These are phyloP conservation scores for Melanomma pulvis-pyrius DNA, from an alignment of 495 filamentous ascomycete species.

Conservation along the genomic window DNA sequence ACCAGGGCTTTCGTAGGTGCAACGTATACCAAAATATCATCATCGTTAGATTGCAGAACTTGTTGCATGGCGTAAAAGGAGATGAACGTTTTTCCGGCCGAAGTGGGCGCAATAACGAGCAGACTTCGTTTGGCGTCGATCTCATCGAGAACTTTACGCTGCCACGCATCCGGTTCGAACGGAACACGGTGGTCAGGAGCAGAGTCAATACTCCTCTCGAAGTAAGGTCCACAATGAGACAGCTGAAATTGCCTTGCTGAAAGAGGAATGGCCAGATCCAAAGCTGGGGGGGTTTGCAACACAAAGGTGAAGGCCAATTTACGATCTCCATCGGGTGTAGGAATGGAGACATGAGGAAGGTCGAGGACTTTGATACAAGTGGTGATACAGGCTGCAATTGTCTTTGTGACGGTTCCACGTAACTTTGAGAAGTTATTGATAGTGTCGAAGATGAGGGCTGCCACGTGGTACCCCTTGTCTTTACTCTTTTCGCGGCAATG, in stretches of 20 bases:
- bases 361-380: constrained; percentile 39
- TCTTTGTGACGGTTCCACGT: constrained; percentile 42
- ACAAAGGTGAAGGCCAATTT: constrained; percentile 48
- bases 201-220: constrained; percentile 73
- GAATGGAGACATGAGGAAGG: constrained; percentile 39
- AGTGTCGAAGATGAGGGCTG: constrained; percentile 41
- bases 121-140: constrained; percentile 69
- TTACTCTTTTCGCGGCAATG: constrained; percentile 35
- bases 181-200: constrained; percentile 64
- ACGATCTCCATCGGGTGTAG: constrained; percentile 33
- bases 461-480: constrained; percentile 32
- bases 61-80: constrained; percentile 80
- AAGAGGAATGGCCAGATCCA: constrained; percentile 36
- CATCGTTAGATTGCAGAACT: constrained; percentile 64
- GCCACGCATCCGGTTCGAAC: constrained; percentile 77
- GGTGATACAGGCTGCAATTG: constrained; percentile 37
- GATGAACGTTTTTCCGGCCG: constrained; percentile 67
- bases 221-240: constrained; percentile 66
- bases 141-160: constrained; percentile 70
- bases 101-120: constrained; percentile 77
- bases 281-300: constrained; percentile 29
- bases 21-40: constrained; percentile 74
- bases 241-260: constrained; percentile 63
- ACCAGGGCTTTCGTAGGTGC: constrained; percentile 82
- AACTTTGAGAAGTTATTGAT: constrained; percentile 26